These are phyloP conservation scores for Roridomyces roridus DNA, from an alignment of 768 basidiomycete species.

Conservation along the genomic window DNA sequence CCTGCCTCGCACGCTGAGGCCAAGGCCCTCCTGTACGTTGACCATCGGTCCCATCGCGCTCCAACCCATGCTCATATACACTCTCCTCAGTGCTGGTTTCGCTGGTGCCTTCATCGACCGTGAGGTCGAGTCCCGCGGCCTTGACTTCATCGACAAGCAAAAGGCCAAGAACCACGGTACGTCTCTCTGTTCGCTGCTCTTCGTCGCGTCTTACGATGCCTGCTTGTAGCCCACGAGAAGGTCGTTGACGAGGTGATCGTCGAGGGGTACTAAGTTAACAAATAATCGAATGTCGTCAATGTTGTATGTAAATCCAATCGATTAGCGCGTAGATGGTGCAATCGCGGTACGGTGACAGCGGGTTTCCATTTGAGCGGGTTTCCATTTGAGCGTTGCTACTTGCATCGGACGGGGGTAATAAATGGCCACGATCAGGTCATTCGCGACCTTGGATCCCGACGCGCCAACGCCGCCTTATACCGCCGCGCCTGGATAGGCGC, in stretches of 20 bases:
- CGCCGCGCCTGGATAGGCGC: no score
- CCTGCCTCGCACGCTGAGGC: conserved; percentile 48
- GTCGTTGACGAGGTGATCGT: conserved; percentile 8
- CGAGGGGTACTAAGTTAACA: conserved; percentile 2
- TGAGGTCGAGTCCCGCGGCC: conserved; percentile 59
- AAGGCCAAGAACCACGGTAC: conserved; percentile 47
- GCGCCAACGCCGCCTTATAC: no score
- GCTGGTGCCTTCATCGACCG: conserved; percentile 45
- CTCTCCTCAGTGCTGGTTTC: conserved; percentile 28
- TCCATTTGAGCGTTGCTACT: no score
- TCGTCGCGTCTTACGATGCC: background rate
- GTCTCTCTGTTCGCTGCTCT: conserved; percentile 5
- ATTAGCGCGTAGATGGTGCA: no score
- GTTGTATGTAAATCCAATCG: background rate
- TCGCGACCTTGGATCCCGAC: no score
- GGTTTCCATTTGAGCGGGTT: no score
- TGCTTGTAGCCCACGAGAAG: conserved; percentile 18
- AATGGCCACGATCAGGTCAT: no score
- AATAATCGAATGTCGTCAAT: background rate
- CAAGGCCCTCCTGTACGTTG: conserved; percentile 49
- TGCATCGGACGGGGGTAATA: no score
- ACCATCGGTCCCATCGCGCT: background rate
- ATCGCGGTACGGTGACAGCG: no score
- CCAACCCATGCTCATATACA: background rate
- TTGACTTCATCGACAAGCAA: conserved; percentile 51